Base-by-base conservation (phyloP, 306 rosid species). In the Cucumis sativus region DNA sequence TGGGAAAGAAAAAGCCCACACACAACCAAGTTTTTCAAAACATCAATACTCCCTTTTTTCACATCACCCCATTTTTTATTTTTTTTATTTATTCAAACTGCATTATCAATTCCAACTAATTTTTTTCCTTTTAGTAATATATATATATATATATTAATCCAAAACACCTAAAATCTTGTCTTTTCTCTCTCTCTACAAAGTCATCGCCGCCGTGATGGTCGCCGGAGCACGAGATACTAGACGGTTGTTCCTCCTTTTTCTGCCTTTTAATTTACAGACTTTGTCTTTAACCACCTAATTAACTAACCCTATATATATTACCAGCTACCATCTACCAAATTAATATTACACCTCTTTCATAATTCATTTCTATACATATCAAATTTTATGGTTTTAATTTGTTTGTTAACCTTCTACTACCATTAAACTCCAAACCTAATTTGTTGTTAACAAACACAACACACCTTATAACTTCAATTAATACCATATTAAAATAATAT, bases 171-270 rank as follows among this genome's bases (percentile, higher is more conserved):
- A 88, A 84, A 88, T 84, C 83, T 78, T 84, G 87, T 82, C 76
- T 59, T 30, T 30, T 82, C 72, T 70, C 73, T 70, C 73, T 37
- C 59, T 40, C 57, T 81, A 77, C 54, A 23, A 88, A 85, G 87
- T 78, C 82, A 75, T 77, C 83, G 80, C 82, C 82, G 75, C 88
- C 92, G 92, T 82, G 91, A 92, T 90, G 76, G 66, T 76, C 89
- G 92, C 85, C 80, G 82, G 82, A 83, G 88, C 86, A 80, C 84
- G 79, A 80, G 82, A 86, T 82, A 79, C 84, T 69, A 83, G 73
- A 30, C 17, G 82, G 87, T 80, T 78, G 86, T 81, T 79, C 39
- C 25, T 55, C 80, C 67, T 80, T 83, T 78, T 61, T 6, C 4
- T 3, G 2, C 17, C 28, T 57, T 52, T 54, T 40, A 78, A 8